Evolutionary conservation across 768 basidiomycete species (phyloP), one percentile per base, ranked within the genome.

Genomic region (Lentinus brumalis): DNA sequence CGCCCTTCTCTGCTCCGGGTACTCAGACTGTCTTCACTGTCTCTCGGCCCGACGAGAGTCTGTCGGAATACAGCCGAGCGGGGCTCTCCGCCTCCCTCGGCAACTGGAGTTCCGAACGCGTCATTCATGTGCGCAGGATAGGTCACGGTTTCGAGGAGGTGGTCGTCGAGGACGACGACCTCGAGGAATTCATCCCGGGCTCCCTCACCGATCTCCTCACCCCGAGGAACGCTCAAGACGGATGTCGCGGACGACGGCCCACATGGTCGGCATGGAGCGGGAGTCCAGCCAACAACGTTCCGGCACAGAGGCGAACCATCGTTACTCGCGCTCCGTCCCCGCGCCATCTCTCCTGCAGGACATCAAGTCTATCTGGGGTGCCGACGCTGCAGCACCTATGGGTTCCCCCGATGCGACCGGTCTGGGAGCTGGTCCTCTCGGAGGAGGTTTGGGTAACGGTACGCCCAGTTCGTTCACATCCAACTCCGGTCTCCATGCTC

Each of bases 101-200:
- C 4, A 69, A 79, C 74, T 70, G 81, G 81, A 63, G 65, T 10
- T 56, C 66, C 14, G 70, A 71, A 16, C 62, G 62, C 41, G 9
- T 61, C n/a, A 40, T 42, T n/a, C 21, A 26, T 26, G 38, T 63
- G 7, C 47, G 62, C 3, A 60, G 57, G 18, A 54, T 59, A 40
- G 66, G 60, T 26, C 21, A 26, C 21, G 21, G 21, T 30, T 55
- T 64, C 35, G 62, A 63, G n/a, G 75, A 73, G 16, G 82, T 81
- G 16, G 74, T 75, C 39, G 83, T 83, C 0, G 86, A 87, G 18
- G 90, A 89, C 51, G 92, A 87, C 47, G 92, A 95, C 65, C 70
- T 92, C 50, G 93, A 94, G 69, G 95, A 94, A 58, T 91, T 98
- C 71, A 72, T 98, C 32, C 96, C 96, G 0, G 87, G 91, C 56